phyloP scores from a whole-genome alignment of 164 flowering plant genomes.

The Dillenia suffruticosa region DNA sequence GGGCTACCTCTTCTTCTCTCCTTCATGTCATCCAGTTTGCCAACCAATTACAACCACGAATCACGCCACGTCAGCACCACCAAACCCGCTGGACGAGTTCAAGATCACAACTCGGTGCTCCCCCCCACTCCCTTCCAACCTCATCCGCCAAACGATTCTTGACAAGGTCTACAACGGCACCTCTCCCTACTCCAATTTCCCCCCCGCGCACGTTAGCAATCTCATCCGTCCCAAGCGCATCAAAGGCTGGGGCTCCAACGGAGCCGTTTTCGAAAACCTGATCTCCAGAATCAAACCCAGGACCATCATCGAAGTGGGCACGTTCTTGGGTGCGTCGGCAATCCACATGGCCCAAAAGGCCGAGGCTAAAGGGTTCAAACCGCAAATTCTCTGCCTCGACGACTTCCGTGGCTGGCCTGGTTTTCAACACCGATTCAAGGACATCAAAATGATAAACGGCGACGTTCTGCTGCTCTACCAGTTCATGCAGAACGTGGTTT shows the following conservation, averaged over 20 bases:
- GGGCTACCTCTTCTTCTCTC: slow-evolving; percentile 33
- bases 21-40: background rate
- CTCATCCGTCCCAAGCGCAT: slow-evolving; percentile 30
- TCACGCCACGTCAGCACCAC: slow-evolving; percentile 1
- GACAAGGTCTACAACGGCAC: slow-evolving; percentile 45
- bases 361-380: slow-evolving; percentile 38
- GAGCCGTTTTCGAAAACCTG: slow-evolving; percentile 59
- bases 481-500: slow-evolving; percentile 62
- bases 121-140: slow-evolving; percentile 28
- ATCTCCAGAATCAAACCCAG: slow-evolving; percentile 45
- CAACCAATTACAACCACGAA: background rate
- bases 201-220: slow-evolving; percentile 36
- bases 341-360: slow-evolving; percentile 62
- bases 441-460: slow-evolving; percentile 49
- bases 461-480: slow-evolving; percentile 54
- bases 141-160: slow-evolving; percentile 38
- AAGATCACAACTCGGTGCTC: slow-evolving; percentile 35
- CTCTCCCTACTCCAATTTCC: slow-evolving; percentile 57
- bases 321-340: slow-evolving; percentile 76
- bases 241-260: slow-evolving; percentile 75
- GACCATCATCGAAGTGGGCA: slow-evolving; percentile 64
- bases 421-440: slow-evolving; percentile 33
- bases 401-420: slow-evolving; percentile 90
- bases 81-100: slow-evolving; percentile 27
- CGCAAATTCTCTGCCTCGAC: slow-evolving; percentile 70